Percentiles rank a stretch among this genome's conserved stretches.
phyloP scores from a whole-genome alignment of 176 grass and related monocot species.

The Musa itinerans region DNA sequence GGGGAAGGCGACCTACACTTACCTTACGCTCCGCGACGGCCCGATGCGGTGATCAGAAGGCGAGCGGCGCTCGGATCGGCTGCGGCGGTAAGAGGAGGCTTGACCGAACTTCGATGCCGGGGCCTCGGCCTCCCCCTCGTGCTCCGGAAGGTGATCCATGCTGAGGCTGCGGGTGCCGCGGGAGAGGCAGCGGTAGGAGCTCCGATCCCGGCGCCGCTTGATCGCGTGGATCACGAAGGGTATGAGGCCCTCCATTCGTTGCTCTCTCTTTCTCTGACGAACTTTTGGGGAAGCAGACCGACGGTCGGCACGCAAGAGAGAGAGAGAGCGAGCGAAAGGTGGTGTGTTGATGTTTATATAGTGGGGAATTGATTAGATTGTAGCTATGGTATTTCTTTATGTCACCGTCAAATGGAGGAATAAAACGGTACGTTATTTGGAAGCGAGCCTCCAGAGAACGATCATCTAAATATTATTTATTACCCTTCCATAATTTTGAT shows the following conservation, averaged over 20 bases:
- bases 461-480: too few relatives aligned
- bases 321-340: too few relatives aligned
- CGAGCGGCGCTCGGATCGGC: neutral
- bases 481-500: too few relatives aligned
- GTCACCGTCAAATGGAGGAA: too few relatives aligned
- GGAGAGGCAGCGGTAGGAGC: neutral
- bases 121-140: neutral
- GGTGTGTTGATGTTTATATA: too few relatives aligned
- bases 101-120: neutral
- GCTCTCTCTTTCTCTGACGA: too few relatives aligned
- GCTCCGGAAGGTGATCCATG: neutral
- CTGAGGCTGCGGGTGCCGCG: neutral
- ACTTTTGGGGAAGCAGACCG: too few relatives aligned
- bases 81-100: neutral
- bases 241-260: neutral
- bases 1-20: neutral
- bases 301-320: too few relatives aligned
- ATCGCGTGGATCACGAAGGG: slow-evolving; percentile 6
- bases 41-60: neutral
- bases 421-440: too few relatives aligned
- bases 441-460: too few relatives aligned
- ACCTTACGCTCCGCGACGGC: neutral
- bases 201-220: neutral
- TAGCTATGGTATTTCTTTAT: too few relatives aligned
- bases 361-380: too few relatives aligned